phyloP scores from a whole-genome alignment of 371 early-diverging fungal genomes.

The Mortierella sp. region DNA sequence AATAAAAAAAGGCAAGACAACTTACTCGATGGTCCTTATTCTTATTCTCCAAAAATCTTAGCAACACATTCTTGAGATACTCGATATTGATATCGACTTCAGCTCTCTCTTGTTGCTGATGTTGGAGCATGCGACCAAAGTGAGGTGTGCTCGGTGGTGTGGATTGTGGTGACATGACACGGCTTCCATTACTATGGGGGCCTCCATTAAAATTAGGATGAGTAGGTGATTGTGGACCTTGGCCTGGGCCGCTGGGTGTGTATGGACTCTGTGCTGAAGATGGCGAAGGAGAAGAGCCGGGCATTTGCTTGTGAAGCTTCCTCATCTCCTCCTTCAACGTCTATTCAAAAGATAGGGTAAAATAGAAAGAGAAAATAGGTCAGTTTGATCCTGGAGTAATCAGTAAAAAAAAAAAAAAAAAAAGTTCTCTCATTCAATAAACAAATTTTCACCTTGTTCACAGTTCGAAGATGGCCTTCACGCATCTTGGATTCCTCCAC shows the following conservation, averaged over 20 bases:
- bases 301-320: slow-evolving; percentile 26
- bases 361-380: not conserved
- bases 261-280: slow-evolving; percentile 30
- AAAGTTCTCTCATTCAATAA: not conserved
- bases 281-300: slow-evolving; percentile 26
- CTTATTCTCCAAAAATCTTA: slow-evolving; percentile 88
- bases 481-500: slow-evolving; percentile 67
- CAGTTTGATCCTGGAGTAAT: no score
- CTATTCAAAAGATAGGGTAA: no score
- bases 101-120: slow-evolving; percentile 40
- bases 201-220: no score
- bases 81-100: slow-evolving; percentile 77
- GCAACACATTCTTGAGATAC: slow-evolving; percentile 84
- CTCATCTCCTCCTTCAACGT: slow-evolving; percentile 74
- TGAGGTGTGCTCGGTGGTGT: slow-evolving; percentile 45
- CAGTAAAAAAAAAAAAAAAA: not conserved
- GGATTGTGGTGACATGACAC: slow-evolving; percentile 34
- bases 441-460: slow-evolving; percentile 62
- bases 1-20: not conserved
- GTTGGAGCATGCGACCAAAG: slow-evolving; percentile 23
- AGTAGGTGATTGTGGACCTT: not conserved
- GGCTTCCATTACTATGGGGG: not conserved
- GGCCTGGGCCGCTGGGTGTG: slow-evolving; percentile 2
- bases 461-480: slow-evolving; percentile 71
- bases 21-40: slow-evolving; percentile 75